phyloP scores from a whole-genome alignment of 495 filamentous ascomycete genomes.

The Aspergillus asperescens region DNA sequence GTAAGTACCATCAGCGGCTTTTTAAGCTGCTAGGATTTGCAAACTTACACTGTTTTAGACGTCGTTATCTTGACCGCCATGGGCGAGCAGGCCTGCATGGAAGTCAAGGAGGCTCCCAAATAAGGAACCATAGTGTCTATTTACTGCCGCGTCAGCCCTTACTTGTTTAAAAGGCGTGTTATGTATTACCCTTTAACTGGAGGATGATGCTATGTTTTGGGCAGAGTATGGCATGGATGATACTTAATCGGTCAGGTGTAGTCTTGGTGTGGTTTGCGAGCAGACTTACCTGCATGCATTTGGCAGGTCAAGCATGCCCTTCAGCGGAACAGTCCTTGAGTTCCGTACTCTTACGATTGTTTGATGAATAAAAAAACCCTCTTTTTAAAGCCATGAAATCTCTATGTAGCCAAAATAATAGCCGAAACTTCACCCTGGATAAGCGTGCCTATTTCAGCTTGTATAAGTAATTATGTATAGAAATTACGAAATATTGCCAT shows the following conservation, averaged over 20 bases:
- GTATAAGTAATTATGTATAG: too few species aligned
- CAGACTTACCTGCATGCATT: constrained; percentile 36
- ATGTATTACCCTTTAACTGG: constrained; percentile 28
- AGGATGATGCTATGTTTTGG: constrained; percentile 31
- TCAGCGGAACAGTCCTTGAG: constrained; percentile 35
- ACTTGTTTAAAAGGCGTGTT: constrained; percentile 28
- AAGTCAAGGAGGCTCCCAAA: constrained; percentile 81
- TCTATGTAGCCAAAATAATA: neutral
- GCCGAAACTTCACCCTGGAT: neutral
- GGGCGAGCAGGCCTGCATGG: constrained; percentile 88
- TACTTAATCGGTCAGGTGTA: constrained; percentile 25
- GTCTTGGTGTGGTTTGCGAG: constrained; percentile 39
- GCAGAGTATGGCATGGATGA: constrained; percentile 22
- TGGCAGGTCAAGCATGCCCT: constrained; percentile 35
- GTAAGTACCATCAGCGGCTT: constrained; percentile 51
- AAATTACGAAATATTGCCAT: too few species aligned
- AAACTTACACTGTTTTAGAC: constrained; percentile 45
- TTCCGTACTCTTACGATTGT: constrained; percentile 44
- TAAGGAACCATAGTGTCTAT: constrained; percentile 27
- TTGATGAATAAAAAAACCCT: constrained; percentile 41
- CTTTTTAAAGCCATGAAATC: constrained; percentile 9
- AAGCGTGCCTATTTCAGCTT: too few species aligned
- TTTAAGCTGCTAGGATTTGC: constrained; percentile 3
- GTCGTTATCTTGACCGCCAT: constrained; percentile 90
- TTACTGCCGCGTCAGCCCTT: constrained; percentile 33